Evolutionary conservation across 208 protist genomes (phyloP).

Genomic region (Novymonas esmeraldas): DNA sequence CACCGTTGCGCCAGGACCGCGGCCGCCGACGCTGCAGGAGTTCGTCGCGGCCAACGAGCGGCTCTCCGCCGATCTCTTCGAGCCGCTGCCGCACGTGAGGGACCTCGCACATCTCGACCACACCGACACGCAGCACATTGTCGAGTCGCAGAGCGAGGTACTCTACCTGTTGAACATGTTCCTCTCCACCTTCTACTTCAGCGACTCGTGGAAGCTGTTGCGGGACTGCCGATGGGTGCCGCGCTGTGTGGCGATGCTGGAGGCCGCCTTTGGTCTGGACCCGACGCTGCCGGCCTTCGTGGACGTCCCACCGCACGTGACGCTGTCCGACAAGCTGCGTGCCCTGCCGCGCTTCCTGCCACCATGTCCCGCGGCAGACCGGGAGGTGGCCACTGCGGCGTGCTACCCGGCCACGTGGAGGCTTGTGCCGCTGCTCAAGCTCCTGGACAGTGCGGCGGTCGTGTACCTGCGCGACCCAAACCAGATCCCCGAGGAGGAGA

Average conservation of each 20-base stretch:
- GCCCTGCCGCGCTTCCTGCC: constrained; percentile 43
- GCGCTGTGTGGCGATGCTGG: constrained; percentile 58
- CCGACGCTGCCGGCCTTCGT: constrained; percentile 27
- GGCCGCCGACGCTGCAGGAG: constrained; percentile 15
- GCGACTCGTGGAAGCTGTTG: constrained; percentile 62
- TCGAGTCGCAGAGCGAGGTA: constrained; percentile 83
- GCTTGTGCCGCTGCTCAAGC: constrained; percentile 30
- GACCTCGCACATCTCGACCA: constrained; percentile 13
- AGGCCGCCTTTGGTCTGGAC: constrained; percentile 59
- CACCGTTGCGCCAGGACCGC: constrained; percentile 2
- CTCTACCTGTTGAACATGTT: constrained; percentile 82
- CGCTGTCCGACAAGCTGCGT: constrained; percentile 33
- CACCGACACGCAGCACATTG: constrained; percentile 40
- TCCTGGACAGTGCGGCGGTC: constrained; percentile 37
- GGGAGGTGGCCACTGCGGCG: not conserved
- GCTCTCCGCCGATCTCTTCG: constrained; percentile 20
- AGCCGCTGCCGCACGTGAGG: constrained; percentile 17
- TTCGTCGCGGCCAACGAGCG: constrained; percentile 14
- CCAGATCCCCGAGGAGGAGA: constrained; percentile 39
- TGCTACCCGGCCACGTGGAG: constrained; percentile 28
- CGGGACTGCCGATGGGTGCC: constrained; percentile 55
- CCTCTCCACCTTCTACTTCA: constrained; percentile 82
- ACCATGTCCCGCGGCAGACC: not conserved
- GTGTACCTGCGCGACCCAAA: constrained; percentile 38
- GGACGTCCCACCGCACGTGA: constrained; percentile 36